Evolutionary conservation across 495 filamentous ascomycete species (phyloP), one percentile per base, ranked within the genome.

Genomic region (Penicillium bialowiezense): DNA sequence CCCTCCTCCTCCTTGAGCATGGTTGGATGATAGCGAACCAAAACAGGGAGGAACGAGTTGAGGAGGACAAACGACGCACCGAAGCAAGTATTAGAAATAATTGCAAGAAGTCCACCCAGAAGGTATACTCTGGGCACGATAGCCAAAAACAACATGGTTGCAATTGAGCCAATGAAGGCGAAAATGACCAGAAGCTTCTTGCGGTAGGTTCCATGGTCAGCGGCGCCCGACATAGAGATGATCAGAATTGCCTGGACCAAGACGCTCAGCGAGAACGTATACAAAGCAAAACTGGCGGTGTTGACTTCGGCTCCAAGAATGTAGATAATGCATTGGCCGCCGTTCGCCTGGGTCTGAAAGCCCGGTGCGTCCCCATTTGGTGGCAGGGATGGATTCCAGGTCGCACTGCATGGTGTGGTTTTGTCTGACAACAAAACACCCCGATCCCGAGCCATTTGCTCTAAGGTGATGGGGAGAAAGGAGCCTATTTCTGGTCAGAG

Each of bases 261-360:
- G 2, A 98, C 93, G 68, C 88, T 93, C 50, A 96, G 67, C 39
- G 90, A 95, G 68, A 97, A 97, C 4, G 89, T 96, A 71, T 97
- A 98, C 87, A 98, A 91, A 49, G 95, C 93, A 67, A 97, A 97
- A 70, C 89, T 95, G 14, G 93, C 91, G 8, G 93, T 96, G 69
- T 96, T 97, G 62, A 98, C 84, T 55, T 96, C 87, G 44, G 82
- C 67, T 5, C 93, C 93, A 36, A 95, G 68, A 7, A 98, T 68
- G 48, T 84, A 81, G 56, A 97, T 79, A 41, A 97, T 74, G 58
- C 93, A 98, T 60, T 95, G 90, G 21, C 79, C 79, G n/a, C 60
- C 45, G 28, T 70, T 63, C 34, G 56, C 59, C 44, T 48, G 41
- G 18, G 66, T 61, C 33, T 66, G 62, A 58, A 59, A 61, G 43